Percentiles rank a stretch among this genome's conserved stretches.
These are phyloP conservation scores for Protoeuglena noctilucae DNA, from an alignment of 139 green algal species.

Conservation along the genomic window DNA sequence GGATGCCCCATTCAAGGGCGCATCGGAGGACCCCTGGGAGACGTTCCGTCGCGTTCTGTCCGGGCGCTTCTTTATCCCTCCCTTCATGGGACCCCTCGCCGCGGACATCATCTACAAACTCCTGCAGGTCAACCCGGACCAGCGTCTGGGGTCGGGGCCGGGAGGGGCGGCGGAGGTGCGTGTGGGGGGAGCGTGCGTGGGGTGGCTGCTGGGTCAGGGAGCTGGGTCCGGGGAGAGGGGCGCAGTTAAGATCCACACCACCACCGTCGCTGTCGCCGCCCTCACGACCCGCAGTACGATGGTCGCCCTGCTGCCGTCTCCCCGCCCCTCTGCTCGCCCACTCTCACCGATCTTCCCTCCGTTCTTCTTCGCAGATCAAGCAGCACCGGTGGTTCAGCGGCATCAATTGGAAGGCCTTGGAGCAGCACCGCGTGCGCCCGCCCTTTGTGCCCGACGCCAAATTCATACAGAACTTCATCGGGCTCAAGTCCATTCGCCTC, in stretches of 20 bases:
- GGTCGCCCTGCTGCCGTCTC: too few relatives aligned
- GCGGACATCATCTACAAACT: slow-evolving; percentile 26
- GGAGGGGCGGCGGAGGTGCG: slow-evolving; percentile 19
- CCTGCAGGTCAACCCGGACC: slow-evolving; percentile 21
- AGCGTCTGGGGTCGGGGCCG: slow-evolving; percentile 23
- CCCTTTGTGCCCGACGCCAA: slow-evolving; percentile 17
- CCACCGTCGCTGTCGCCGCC: too few relatives aligned
- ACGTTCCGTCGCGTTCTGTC: slow-evolving; percentile 41
- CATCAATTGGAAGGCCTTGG: slow-evolving; percentile 30
- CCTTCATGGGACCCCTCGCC: slow-evolving; percentile 17
- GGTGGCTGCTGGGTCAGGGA: too few relatives aligned
- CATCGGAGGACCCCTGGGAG: slow-evolving; percentile 15
- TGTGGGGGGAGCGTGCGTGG: too few relatives aligned
- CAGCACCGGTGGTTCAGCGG: slow-evolving; percentile 39
- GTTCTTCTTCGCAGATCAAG: too few relatives aligned
- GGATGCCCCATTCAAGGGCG: slow-evolving; percentile 55
- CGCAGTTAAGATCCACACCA: too few relatives aligned
- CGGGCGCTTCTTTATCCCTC: slow-evolving; percentile 14
- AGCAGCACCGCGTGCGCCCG: neutral
- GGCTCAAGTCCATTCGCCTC: neutral
- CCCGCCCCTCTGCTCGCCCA: too few relatives aligned
- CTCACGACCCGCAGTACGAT: too few relatives aligned
- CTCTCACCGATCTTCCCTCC: too few relatives aligned
- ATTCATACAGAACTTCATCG: neutral
- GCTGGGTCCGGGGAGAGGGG: too few relatives aligned